Conservation (phyloP, 208 protist genomes). For the Acanthamoeba lenticulata region DNA sequence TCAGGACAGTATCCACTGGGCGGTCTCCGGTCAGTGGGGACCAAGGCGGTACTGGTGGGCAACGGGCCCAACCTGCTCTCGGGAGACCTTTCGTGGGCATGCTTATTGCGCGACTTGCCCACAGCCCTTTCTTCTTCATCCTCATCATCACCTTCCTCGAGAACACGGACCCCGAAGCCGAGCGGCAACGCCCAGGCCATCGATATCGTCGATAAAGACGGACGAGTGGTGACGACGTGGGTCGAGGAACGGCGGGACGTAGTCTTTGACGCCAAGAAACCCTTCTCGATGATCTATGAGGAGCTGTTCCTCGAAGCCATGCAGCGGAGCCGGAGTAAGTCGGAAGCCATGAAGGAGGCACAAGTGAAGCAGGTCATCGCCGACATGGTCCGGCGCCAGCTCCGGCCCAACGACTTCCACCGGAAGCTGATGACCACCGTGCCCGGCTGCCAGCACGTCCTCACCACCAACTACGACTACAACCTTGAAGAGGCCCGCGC, state of each 20-base stretch:
- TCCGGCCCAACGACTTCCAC: constrained; percentile 9
- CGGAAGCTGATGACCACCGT: not conserved
- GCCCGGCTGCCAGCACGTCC: not conserved
- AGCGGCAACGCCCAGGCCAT: too few species aligned
- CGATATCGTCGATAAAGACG: not conserved
- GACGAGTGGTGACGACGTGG: not conserved
- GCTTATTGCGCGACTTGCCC: not conserved
- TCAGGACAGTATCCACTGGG: too few species aligned
- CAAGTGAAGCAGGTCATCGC: not conserved
- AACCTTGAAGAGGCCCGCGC: not conserved
- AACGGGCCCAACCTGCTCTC: not conserved
- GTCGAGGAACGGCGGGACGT: not conserved
- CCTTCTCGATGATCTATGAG: constrained; percentile 8
- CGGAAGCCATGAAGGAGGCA: not conserved
- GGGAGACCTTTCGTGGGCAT: not conserved
- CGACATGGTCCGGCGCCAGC: not conserved
- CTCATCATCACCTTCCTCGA: not conserved
- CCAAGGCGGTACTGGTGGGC: not conserved
- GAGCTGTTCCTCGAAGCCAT: not conserved
- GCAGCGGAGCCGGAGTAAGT: not conserved
- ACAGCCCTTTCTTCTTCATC: not conserved
- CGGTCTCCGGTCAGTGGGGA: not conserved
- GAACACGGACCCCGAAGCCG: not conserved
- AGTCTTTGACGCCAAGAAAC: not conserved
- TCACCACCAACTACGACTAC: constrained; percentile 29